Evolutionary conservation across 495 filamentous ascomycete genomes (phyloP), one percentile per base, ranked within the genome.

Genomic region (Aspergillus asperescens): DNA sequence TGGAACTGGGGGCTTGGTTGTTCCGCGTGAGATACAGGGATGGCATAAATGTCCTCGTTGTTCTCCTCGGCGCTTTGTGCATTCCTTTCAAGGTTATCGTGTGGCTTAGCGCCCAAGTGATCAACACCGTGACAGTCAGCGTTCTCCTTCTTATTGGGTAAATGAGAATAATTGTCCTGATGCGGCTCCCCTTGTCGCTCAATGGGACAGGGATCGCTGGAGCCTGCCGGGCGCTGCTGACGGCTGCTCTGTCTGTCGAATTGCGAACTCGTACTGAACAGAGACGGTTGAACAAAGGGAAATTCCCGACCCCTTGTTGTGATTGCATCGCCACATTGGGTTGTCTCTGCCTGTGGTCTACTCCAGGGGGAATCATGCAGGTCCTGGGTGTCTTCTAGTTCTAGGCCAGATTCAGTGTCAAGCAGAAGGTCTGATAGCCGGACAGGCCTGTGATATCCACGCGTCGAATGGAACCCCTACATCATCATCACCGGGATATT

Each of bases 381-480:
- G 42, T 29, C 18, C 24, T 24, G 51, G 13, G 42, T 34, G 49
- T 46, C 45, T 19, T 31, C 41, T 50, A 56, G 49, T 18, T 49
- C 54, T 52, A 57, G 38, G 37, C 29, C 23, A 38, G 55, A 41
- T 29, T 52, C 55, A 44, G 45, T 24, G 34, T 47, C 51, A 29
- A 32, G 51, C 49, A 56, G 52, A 39, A 60, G 46, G 40, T 56
- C 58, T 18, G 53, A 54, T 38, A 55, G 54, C 18, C 53, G 50
- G 27, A 62, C 24, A 25, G 56, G 56, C 22, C 51, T 51, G 49
- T 55, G 54, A 41, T 52, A 55, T 18, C 56, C 56, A 16, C 65
- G 70, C n/a, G 59, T 58, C 44, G 70, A 62, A 56, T 68, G 62
- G 62, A 58, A 62, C 45, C 56, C 73, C 73, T 76, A 76, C 70